Base-by-base conservation (phyloP, 116 monocot genomes). In the Zostera marina region DNA sequence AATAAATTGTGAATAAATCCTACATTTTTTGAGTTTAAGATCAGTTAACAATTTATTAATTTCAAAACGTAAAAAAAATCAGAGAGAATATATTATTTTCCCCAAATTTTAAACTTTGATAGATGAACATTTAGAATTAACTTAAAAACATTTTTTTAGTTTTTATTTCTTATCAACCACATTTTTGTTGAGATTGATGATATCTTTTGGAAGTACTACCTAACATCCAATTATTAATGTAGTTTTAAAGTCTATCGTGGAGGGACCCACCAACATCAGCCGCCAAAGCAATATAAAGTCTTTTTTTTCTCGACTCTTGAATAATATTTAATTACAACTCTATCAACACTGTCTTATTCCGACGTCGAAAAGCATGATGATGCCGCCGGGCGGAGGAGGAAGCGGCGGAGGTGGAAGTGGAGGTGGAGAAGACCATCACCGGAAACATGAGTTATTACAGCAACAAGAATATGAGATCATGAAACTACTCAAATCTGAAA, bases 401-500 rank as follows among this genome's bases (percentile, higher is more conserved):
- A 22, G 59, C 8, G 63, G 41, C 9, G 16, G 6, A 9, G 46
- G 42, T 11, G 38, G 20, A 13, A 0, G 15, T 1, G 63, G 20
- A 1, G 44, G 59, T 15, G 63, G 24, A 32, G 4, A 32, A 3
- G 4, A 32, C 5, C 32, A 32, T 32, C 32, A 32, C 1, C 52
- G 46, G 66, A 24, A 56, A 47, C 53, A 55, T 7, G 38, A 43
- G 56, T n/a, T 41, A 52, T 54, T 68, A 62, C 67, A 80, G 53
- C 66, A 61, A 41, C 74, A 65, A 53, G 68, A 71, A 56, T 65
- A 71, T 60, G 54, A 70, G 66, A 70, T 67, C 48, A 54, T 72
- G 54, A 60, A 58, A 54, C 64, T 77, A 9, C 40, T 85, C 9
- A 94, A 94, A 68, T 79, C 82, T 11, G 94, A 94, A 72, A 88